These are phyloP conservation scores for Erythrobasidium hasegawianum DNA, from an alignment of 1,284 basidiomycete genomes.

Conservation along the genomic window DNA sequence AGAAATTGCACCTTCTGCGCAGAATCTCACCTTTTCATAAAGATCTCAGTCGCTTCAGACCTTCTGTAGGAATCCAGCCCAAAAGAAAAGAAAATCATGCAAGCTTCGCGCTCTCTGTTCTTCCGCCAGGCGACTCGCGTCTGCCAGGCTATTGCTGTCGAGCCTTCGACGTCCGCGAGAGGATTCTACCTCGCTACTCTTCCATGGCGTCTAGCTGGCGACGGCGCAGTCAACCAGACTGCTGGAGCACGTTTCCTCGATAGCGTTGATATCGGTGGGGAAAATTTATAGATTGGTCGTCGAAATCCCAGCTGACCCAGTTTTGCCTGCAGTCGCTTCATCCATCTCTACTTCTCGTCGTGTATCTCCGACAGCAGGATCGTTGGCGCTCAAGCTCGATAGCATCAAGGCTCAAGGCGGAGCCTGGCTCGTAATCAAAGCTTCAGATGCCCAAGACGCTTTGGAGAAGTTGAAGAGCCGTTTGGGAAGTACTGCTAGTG, in stretches of 20 bases:
- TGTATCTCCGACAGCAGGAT: constrained; percentile 14
- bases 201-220: constrained; percentile 8
- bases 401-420: constrained; percentile 2
- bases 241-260: neutral
- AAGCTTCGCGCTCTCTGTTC: neutral
- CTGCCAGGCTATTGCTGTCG: neutral
- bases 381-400: constrained; percentile 13
- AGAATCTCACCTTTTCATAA: no score
- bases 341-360: constrained; percentile 19
- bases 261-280: constrained; percentile 14
- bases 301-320: neutral
- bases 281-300: no score
- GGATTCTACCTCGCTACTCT: constrained; percentile 25
- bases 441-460: constrained; percentile 6
- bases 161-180: neutral
- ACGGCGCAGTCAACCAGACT: neutral
- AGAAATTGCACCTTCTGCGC: no score
- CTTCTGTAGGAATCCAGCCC: neutral
- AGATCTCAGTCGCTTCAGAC: neutral
- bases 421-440: constrained; percentile 28
- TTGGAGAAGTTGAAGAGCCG: neutral
- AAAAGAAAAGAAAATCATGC: neutral
- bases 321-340: constrained; percentile 19
- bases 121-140: neutral
- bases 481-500: neutral